These are phyloP conservation scores for Reutealis trisperma DNA, from an alignment of 345 rosid species.

Conservation along the genomic window DNA sequence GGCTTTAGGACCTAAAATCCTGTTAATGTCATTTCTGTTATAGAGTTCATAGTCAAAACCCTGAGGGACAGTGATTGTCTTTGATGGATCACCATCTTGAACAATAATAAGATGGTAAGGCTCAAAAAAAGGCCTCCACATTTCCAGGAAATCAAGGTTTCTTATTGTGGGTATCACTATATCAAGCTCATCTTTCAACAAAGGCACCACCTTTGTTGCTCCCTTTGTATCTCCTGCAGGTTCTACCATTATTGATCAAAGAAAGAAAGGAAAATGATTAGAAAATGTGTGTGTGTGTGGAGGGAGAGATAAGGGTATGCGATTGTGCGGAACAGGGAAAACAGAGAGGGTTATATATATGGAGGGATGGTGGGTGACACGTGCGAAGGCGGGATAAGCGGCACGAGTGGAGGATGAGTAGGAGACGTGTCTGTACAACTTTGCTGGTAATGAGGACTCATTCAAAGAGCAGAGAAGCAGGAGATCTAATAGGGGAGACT, in stretches of 20 bases:
- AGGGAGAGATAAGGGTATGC: neutral
- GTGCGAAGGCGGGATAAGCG: constrained; percentile 24
- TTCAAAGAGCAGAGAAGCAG: constrained; percentile 6
- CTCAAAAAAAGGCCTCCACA: constrained; percentile 97
- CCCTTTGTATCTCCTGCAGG: constrained; percentile 48
- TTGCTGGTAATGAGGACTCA: constrained; percentile 5
- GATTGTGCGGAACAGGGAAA: neutral
- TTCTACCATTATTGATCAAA: constrained; percentile 42
- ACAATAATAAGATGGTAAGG: constrained; percentile 94
- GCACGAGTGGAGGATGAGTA: constrained; percentile 18
- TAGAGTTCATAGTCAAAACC: constrained; percentile 93
- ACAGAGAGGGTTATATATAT: neutral
- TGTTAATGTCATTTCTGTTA: constrained; percentile 85
- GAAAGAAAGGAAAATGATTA: neutral
- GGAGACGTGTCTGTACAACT: constrained; percentile 25
- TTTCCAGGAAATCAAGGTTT: constrained; percentile 91
- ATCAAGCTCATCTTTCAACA: constrained; percentile 82
- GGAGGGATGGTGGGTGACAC: constrained; percentile 10
- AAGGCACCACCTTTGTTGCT: constrained; percentile 27
- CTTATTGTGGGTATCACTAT: constrained; percentile 94
- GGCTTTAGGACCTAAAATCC: constrained; percentile 89
- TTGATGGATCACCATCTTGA: constrained; percentile 94
- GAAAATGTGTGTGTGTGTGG: neutral
- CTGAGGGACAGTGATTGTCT: constrained; percentile 76
- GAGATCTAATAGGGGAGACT: neutral